Evolutionary conservation across 2,329 filamentous ascomycete species (phyloP).

Genomic region (Nemania diffusa): DNA sequence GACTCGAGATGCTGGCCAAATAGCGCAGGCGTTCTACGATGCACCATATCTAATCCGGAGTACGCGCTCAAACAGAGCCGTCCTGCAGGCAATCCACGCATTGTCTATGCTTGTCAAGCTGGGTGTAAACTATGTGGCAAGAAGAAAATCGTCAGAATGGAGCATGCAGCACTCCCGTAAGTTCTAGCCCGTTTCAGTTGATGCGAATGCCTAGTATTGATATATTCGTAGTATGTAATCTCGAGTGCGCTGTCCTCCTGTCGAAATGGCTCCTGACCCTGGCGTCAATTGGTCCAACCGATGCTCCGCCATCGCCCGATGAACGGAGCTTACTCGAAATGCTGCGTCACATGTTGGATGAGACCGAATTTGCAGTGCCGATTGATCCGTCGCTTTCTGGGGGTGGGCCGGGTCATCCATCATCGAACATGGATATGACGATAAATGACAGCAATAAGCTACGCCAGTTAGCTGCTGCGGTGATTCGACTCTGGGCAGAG

Average conservation of each 20-base stretch:
- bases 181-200: constrained; percentile 42
- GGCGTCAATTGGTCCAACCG: constrained; percentile 60
- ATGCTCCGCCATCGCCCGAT: constrained; percentile 61
- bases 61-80: constrained; percentile 68
- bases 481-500: constrained; percentile 70
- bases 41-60: constrained; percentile 69
- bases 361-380: constrained; percentile 70
- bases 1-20: constrained; percentile 69
- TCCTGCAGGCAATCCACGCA: constrained; percentile 75
- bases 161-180: constrained; percentile 70
- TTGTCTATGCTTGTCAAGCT: constrained; percentile 73
- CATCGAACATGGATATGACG: constrained; percentile 55
- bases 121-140: constrained; percentile 70
- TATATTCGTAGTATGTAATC: constrained; percentile 62
- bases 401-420: constrained; percentile 50
- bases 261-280: constrained; percentile 70
- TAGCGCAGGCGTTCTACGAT: constrained; percentile 69
- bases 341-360: constrained; percentile 68
- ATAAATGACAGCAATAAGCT: constrained; percentile 62
- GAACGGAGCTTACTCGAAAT: constrained; percentile 66
- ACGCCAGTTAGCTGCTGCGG: constrained; percentile 66
- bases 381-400: constrained; percentile 66
- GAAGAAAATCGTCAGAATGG: constrained; percentile 70
- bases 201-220: constrained; percentile 23
- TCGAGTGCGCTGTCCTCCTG: constrained; percentile 69